These are phyloP conservation scores for Whalleya microplaca DNA, from an alignment of 2,329 filamentous ascomycete genomes.

Conservation along the genomic window DNA sequence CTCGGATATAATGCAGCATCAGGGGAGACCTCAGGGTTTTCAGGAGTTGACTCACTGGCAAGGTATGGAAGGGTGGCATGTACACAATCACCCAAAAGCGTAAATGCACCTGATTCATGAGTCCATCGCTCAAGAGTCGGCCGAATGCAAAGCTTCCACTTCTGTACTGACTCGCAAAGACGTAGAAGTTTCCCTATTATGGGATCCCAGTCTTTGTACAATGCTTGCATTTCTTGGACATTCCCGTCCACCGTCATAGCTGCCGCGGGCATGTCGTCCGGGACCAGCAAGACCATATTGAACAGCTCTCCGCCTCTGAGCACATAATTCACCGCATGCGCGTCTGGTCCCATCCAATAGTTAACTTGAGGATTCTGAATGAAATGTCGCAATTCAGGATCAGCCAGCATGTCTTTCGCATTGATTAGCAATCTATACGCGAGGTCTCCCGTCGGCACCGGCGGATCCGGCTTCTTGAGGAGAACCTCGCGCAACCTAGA, in stretches of 20 bases:
- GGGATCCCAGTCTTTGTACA: conserved; percentile 63
- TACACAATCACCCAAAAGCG: conserved; percentile 65
- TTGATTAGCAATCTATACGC: conserved; percentile 53
- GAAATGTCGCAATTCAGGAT: conserved; percentile 49
- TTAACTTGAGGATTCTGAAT: conserved; percentile 53
- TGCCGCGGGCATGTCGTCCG: conserved; percentile 51
- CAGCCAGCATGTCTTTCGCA: conserved; percentile 48
- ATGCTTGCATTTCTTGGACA: conserved; percentile 45
- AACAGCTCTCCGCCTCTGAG: conserved; percentile 51
- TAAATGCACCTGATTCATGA: conserved; percentile 57
- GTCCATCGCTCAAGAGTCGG: conserved; percentile 54
- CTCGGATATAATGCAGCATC: not conserved
- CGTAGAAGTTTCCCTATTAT: conserved; percentile 57
- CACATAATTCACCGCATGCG: conserved; percentile 57
- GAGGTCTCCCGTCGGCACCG: conserved; percentile 53
- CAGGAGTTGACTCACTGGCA: conserved; percentile 37
- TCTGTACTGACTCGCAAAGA: conserved; percentile 61
- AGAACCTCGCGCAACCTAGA: conserved; percentile 49
- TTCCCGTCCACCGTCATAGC: conserved; percentile 42
- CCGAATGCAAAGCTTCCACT: conserved; percentile 46
- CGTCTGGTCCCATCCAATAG: conserved; percentile 56
- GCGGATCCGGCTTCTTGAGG: conserved; percentile 48
- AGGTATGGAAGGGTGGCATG: conserved; percentile 69
- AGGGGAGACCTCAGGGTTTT: not conserved
- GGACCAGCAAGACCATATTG: conserved; percentile 55